Evolutionary conservation across 2,329 filamentous ascomycete genomes (phyloP), one percentile per base, ranked within the genome.

Genomic region (Cladosporium velox): DNA sequence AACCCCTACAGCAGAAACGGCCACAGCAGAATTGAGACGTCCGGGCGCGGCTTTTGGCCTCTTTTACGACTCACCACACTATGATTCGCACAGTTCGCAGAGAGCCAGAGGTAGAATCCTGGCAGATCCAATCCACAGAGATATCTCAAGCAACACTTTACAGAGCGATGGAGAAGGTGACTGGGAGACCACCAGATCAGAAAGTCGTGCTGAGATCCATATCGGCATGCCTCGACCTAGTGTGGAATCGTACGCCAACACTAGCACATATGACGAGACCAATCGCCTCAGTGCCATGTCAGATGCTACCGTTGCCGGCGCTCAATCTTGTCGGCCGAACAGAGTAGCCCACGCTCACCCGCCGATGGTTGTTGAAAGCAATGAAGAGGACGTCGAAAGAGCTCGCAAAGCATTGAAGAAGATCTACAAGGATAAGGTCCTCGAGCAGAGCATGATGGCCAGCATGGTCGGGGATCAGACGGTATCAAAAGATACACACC

Each of bases 211-310:
- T 15, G 62, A 67, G 10, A 41, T 69, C 24, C 54, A 26, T 24
- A 38, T 24, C 14, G 41, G 41, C 15, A 35, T 55, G 7, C 47
- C 59, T 26, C 66, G 68, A 14, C 60, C 66, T 28, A 73, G 68
- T 47, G 30, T 54, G 4, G 66, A 66, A 11, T 72, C 69, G 44
- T 70, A 72, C 60, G 73, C 72, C 21, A 66, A 74, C 44, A 71
- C 69, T n/a, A 74, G 72, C 55, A 65, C 67, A 24, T 60, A 64
- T 34, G 66, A 65, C 24, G 70, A 68, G 41, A 30, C 63, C 44
- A 60, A 67, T 41, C 52, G 64, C 15, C 64, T 67, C 34, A 70
- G 65, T 44, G 47, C 55, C 24, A 52, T 60, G 63, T 60, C 63
- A n/a, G 47, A 59, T 21, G 24, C 47, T 18, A 26, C 44, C 11